Percentiles rank a stretch among this genome's conserved stretches.
Conservation (phyloP, 192 early-diverging fungal genomes). For the Dispira simplex region DNA sequence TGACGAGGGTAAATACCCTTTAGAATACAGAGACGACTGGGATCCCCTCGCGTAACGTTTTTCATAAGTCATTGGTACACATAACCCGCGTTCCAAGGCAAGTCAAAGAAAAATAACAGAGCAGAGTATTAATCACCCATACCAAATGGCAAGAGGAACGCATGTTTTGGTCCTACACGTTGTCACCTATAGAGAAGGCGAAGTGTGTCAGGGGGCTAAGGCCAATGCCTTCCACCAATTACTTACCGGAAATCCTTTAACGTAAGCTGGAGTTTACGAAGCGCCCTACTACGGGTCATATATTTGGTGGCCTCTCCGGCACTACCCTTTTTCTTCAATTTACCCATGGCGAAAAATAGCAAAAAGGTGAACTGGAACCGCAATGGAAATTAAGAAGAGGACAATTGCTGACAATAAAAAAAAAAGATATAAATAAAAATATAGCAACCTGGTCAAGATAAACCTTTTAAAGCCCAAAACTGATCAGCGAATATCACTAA, state of each 20-base stretch:
- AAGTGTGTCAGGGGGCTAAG: not conserved
- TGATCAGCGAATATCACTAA: no score
- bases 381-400: constrained; percentile 8
- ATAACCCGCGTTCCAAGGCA: not conserved
- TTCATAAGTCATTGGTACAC: not conserved
- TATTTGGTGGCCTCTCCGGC: constrained; percentile 81
- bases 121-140: not conserved
- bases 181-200: not conserved
- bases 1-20: constrained; percentile 98
- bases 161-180: not conserved
- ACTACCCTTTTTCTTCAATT: constrained; percentile 69
- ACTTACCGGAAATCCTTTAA: constrained; percentile 81
- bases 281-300: constrained; percentile 73
- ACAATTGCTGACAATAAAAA: not conserved
- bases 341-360: constrained; percentile 31
- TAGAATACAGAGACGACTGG: constrained; percentile 87
- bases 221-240: not conserved
- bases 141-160: not conserved
- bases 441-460: no score
- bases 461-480: no score
- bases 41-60: not conserved
- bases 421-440: no score
- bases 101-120: not conserved
- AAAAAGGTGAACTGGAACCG: not conserved
- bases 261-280: constrained; percentile 88